Conservation (phyloP, 768 basidiomycete species). For the Tricholoma flavovirens region DNA sequence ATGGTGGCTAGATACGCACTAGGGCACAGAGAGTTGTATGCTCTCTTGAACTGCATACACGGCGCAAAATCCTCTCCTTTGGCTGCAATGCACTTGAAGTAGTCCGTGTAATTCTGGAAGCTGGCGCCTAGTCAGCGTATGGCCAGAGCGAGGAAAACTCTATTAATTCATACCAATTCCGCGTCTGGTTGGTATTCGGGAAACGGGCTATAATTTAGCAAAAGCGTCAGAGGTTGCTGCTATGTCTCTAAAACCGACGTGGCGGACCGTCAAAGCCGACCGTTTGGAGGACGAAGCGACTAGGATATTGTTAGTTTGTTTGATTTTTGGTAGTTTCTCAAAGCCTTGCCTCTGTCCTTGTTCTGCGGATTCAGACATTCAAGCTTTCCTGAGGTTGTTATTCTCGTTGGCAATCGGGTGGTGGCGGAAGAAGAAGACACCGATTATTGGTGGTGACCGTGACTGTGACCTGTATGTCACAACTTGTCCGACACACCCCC, state of each 20-base stretch:
- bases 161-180: conserved; percentile 61
- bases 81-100: conserved; percentile 94
- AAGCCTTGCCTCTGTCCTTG: conserved; percentile 27
- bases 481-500: too few relatives aligned
- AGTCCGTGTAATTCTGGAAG: conserved; percentile 97
- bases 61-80: conserved; percentile 99
- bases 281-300: conserved; percentile 89
- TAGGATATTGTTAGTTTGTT: conserved; percentile 26
- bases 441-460: too few relatives aligned
- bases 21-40: conserved; percentile 95
- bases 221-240: conserved; percentile 2
- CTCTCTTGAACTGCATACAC: conserved; percentile 97
- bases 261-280: conserved; percentile 83
- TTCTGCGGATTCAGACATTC: conserved; percentile 59
- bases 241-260: conserved; percentile 15
- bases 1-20: conserved; percentile 54
- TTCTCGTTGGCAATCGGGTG: conserved; percentile 36
- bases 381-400: too few relatives aligned
- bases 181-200: conserved; percentile 90
- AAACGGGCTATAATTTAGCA: conserved; percentile 60
- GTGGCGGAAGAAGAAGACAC: conserved; percentile 40
- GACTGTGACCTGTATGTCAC: too few relatives aligned
- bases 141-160: background rate
- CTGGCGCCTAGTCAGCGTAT: conserved; percentile 29
- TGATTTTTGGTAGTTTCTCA: background rate